Percentiles rank a stretch among this genome's conserved stretches.
Conservation (phyloP, 2,329 filamentous ascomycete genomes). For the Chaetomium strumarium region DNA sequence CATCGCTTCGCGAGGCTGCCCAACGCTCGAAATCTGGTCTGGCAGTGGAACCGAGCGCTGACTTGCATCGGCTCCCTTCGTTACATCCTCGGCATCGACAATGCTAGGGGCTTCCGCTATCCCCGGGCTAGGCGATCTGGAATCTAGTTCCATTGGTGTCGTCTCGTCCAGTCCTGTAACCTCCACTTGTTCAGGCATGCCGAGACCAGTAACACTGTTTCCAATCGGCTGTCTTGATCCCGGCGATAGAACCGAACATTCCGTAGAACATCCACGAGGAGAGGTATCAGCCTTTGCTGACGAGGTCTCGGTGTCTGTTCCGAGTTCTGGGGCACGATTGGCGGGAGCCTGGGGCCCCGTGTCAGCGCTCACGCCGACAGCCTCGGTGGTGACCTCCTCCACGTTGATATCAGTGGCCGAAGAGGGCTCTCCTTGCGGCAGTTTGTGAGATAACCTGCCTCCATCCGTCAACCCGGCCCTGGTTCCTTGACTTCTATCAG, state of each 20-base stretch:
- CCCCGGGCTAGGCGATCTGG: conserved; percentile 19
- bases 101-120: conserved; percentile 16
- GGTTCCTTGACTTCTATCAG: background rate
- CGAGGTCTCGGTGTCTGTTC: background rate
- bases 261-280: too few species aligned
- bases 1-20: conserved; percentile 22
- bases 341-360: background rate
- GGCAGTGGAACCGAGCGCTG: conserved; percentile 21
- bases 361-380: background rate
- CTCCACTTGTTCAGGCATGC: background rate
- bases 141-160: conserved; percentile 24
- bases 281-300: background rate
- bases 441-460: conserved; percentile 2
- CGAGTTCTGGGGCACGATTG: background rate
- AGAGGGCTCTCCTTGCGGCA: background rate
- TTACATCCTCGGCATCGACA: conserved; percentile 27
- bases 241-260: background rate
- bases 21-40: conserved; percentile 30
- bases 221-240: background rate
- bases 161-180: conserved; percentile 14
- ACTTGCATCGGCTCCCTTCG: conserved; percentile 19
- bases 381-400: background rate
- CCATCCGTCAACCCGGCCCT: conserved; percentile 12
- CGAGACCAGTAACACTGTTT: background rate
- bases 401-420: background rate